Base-by-base conservation (phyloP, 106 monocot genomes). In the Platanthera guangdongensis region DNA sequence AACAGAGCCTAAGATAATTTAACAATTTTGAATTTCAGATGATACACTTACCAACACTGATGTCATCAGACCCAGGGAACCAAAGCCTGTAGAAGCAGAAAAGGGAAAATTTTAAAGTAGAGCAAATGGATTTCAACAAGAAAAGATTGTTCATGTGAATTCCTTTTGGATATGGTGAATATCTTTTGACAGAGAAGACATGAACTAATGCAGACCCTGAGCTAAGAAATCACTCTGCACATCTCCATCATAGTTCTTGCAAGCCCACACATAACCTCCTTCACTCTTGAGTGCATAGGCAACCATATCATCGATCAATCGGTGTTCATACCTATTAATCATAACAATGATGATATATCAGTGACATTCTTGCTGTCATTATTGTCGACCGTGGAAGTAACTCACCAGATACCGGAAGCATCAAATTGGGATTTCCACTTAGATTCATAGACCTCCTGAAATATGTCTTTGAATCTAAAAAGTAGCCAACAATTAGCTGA, bases 221-320 rank as follows among this genome's bases (percentile, higher is more conserved):
- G 96, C 96, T 76, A 96, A 79, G 82, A 96, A 93, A 78, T 96
- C 96, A 85, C 96, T 96, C 85, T 93, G 95, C 50, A 96, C 95
- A 87, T 96, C 95, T 72, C 95, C 95, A 82, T 95, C 92, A 74
- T 95, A 95, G 49, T 95, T 95, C 82, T 95, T 95, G 80, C 92
- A 95, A 63, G 92, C 92, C 95, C 93, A 96, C 14, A 96, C 93
- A 79, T 93, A 93, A n/a, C 87, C 90, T 46, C 96, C 92, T 54
- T 90, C 93, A 79, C 92, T 93, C 87, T 92, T 92, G 15, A 96
- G 80, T 50, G 90, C 96, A 91, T 96, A 96, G 7, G 96, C 96
- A 77, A 96, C 96, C 96, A 96, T 96, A 83, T 96, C 96, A 81
- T 96, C 96, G 74, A 96, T 96, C 8, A 96, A 87, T 28, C 96